Conservation (phyloP, 495 filamentous ascomycete species). For the Hypoxylon crocopeplum region DNA sequence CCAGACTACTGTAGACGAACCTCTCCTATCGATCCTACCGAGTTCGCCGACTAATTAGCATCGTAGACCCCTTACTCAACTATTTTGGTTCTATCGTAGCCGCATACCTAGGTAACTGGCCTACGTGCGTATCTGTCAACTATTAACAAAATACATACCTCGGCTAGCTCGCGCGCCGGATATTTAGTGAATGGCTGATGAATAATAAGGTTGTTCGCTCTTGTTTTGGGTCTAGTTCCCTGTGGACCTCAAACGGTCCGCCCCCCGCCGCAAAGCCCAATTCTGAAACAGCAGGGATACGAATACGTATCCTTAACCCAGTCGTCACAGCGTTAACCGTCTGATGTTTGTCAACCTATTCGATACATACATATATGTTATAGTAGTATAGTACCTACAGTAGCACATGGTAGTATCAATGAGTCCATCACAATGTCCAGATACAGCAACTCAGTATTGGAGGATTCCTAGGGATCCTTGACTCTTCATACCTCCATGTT, state of each 20-base stretch:
- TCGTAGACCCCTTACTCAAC: too few species aligned
- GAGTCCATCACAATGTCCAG: conserved; percentile 6
- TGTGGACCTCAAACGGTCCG: conserved; percentile 32
- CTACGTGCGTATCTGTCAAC: too few species aligned
- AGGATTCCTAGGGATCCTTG: background rate
- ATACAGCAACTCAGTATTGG: conserved; percentile 5
- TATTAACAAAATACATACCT: too few species aligned
- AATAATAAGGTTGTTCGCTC: too few species aligned
- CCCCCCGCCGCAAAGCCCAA: conserved; percentile 15
- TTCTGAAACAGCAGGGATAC: conserved; percentile 33
- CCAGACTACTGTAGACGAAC: too few species aligned
- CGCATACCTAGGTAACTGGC: too few species aligned
- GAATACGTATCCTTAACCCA: conserved; percentile 10
- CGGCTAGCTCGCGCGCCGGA: background rate
- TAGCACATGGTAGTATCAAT: too few species aligned
- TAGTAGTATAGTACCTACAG: background rate
- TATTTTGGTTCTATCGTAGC: too few species aligned
- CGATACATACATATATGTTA: background rate
- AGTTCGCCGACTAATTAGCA: too few species aligned
- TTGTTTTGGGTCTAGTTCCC: conserved; percentile 21
- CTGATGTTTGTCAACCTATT: background rate
- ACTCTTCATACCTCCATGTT: background rate
- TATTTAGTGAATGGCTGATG: too few species aligned
- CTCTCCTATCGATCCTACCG: too few species aligned
- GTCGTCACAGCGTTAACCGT: too few species aligned